Evolutionary conservation across 2,329 filamentous ascomycete genomes (phyloP), one percentile per base, ranked within the genome.

Genomic region (Aureobasidium sp.): DNA sequence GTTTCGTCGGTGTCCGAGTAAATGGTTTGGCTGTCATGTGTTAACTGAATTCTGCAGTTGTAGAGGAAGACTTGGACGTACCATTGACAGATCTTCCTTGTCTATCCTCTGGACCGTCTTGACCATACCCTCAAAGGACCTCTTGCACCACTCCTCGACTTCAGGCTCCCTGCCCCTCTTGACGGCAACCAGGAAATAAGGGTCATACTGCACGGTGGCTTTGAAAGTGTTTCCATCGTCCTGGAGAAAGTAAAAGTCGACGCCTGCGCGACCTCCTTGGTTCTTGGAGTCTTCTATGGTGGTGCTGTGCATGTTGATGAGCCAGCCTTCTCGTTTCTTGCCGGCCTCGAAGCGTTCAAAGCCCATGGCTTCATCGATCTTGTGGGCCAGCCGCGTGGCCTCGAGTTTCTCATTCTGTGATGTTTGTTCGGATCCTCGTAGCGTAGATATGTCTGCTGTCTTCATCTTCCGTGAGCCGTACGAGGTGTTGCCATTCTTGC

Each of bases 211-310:
- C 66, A 99, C 78, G 0, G 92, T 97, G 12, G 94, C 92, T 74
- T 99, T 99, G 82, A 99, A 99, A 5, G 89, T 93, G 53, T 87
- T 85, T 15, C 90, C 86, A 62, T 96, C 89, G 63, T 93, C 90
- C 69, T 92, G 90, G 64, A 99, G 88, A 76, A 99, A 99, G 79
- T 97, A 99, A 76, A 91, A 97, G 77, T 99, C 94, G 62, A 99
- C 85, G 9, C 90, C 94, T 1, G 94, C 89, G 66, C 91, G 86
- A 41, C 94, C 94, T 64, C 90, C 90, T 1, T 89, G 87, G 49
- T 89, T 83, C 68, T 90, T 89, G 17, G 92, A 84, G 72, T 97
- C 93, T 74, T 96, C 79, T 49, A 99, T 82, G 14, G 86, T 85
- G 0, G 94, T 97, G 42, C 91, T 87, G 73, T 96, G 90, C 78